Conservation (phyloP, 169 alveolate genomes). For the Plasmodium cynomolgi region DNA sequence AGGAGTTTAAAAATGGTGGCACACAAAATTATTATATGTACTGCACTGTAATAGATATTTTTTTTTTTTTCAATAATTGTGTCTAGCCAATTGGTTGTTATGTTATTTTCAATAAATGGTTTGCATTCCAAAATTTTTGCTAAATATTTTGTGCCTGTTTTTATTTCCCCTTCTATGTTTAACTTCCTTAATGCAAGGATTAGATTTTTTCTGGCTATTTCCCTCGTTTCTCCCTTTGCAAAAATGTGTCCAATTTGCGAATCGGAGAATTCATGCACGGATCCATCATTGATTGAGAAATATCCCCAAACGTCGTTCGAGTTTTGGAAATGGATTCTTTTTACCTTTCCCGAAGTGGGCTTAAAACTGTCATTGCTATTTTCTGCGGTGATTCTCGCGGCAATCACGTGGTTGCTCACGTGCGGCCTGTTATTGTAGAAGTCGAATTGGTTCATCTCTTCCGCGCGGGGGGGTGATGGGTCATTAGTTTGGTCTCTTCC, state of each 20-base stretch:
- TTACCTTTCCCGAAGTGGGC: slow-evolving; percentile 88
- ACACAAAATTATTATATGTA: slow-evolving; percentile 61
- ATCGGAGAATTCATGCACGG: slow-evolving; percentile 90
- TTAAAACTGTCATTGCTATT: slow-evolving; percentile 90
- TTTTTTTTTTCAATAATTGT: slow-evolving; percentile 48
- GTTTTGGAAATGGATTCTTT: slow-evolving; percentile 79
- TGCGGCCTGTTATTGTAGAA: slow-evolving; percentile 66
- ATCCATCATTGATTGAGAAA: slow-evolving; percentile 87
- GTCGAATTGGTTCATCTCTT: slow-evolving; percentile 29
- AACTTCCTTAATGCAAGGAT: slow-evolving; percentile 83
- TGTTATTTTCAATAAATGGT: slow-evolving; percentile 78
- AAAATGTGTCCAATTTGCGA: slow-evolving; percentile 93
- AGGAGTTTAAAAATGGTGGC: slow-evolving; percentile 61
- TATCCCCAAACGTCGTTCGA: slow-evolving; percentile 88
- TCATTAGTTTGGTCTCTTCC: not conserved
- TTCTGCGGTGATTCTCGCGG: slow-evolving; percentile 91
- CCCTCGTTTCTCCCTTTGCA: slow-evolving; percentile 86
- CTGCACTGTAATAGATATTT: slow-evolving; percentile 27
- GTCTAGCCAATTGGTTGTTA: slow-evolving; percentile 75
- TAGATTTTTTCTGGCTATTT: slow-evolving; percentile 83
- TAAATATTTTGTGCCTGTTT: slow-evolving; percentile 83
- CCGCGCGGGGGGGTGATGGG: not conserved
- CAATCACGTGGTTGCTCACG: slow-evolving; percentile 81
- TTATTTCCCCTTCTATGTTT: slow-evolving; percentile 84
- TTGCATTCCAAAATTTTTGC: slow-evolving; percentile 82